Evolutionary conservation across 441 rosid genomes (phyloP).

Genomic region (Melastoma candidum): DNA sequence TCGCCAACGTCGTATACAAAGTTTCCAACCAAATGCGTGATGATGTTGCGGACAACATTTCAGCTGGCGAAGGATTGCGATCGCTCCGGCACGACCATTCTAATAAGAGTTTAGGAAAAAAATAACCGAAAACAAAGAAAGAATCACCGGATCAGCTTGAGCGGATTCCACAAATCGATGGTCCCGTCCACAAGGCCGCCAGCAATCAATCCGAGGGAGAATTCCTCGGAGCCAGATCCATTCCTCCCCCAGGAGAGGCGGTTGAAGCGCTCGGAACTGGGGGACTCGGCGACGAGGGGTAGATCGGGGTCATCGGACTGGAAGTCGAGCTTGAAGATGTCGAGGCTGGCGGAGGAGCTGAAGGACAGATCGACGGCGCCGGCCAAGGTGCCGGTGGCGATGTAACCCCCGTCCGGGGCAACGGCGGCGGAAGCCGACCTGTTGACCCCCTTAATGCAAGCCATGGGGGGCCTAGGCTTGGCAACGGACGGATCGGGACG

Average conservation of each 20-base stretch:
- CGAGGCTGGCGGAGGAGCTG: slow-evolving; percentile 90
- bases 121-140: background rate
- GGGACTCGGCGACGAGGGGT: slow-evolving; percentile 62
- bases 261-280: slow-evolving; percentile 90
- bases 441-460: slow-evolving; percentile 78
- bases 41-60: too few species aligned
- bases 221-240: slow-evolving; percentile 76
- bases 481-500: slow-evolving; percentile 34
- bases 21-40: too few species aligned
- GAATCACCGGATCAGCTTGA: slow-evolving; percentile 60
- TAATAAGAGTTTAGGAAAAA: background rate
- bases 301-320: slow-evolving; percentile 85
- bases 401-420: slow-evolving; percentile 87
- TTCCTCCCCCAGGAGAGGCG: slow-evolving; percentile 88
- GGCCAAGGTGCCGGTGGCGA: slow-evolving; percentile 99
- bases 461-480: slow-evolving; percentile 29
- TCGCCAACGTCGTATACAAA: too few species aligned
- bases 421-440: slow-evolving; percentile 93
- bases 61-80: too few species aligned
- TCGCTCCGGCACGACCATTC: too few species aligned
- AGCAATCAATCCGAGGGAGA: slow-evolving; percentile 75
- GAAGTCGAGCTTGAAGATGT: slow-evolving; percentile 92
- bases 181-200: slow-evolving; percentile 96
- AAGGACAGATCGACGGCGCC: slow-evolving; percentile 95
- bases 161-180: slow-evolving; percentile 88